Evolutionary conservation across 352 stramenopile species (phyloP).

Genomic region (Globisporangium camurandrum): DNA sequence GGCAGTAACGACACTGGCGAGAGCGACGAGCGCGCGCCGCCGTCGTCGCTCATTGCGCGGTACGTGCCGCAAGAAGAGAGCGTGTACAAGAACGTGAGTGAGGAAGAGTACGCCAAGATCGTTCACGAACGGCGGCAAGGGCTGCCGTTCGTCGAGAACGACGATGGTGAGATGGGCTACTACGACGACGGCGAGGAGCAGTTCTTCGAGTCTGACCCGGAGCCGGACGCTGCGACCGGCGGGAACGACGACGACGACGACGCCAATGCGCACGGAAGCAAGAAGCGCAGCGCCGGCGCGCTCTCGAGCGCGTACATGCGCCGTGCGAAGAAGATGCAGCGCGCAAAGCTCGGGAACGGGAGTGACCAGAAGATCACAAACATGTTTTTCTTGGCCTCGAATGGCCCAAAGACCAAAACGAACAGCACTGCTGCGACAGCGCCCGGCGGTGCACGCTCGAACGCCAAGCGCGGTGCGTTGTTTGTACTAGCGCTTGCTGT

Average conservation of each 20-base stretch:
- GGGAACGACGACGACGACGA: conserved; percentile 35
- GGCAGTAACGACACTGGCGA: neutral
- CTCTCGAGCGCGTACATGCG: conserved; percentile 71
- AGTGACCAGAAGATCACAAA: conserved; percentile 86
- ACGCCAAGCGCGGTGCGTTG: conserved; percentile 33
- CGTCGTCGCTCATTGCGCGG: conserved; percentile 44
- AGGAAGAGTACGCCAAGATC: conserved; percentile 80
- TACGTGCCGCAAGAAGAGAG: conserved; percentile 74
- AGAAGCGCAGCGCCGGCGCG: conserved; percentile 70
- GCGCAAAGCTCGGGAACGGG: conserved; percentile 61
- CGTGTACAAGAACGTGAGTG: conserved; percentile 81
- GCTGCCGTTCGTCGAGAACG: conserved; percentile 54
- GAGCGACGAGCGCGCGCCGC: conserved; percentile 11
- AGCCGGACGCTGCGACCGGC: conserved; percentile 30
- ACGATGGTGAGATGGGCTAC: conserved; percentile 61
- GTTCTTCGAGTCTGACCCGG: conserved; percentile 82
- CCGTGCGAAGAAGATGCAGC: conserved; percentile 77
- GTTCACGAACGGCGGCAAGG: conserved; percentile 71
- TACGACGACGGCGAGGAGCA: conserved; percentile 86
- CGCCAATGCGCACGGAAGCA: conserved; percentile 20
- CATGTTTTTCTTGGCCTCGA: conserved; percentile 76
- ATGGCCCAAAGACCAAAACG: conserved; percentile 26
- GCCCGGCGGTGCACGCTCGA: conserved; percentile 8
- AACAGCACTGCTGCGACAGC: conserved; percentile 15
- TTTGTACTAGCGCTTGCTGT: neutral